Evolutionary conservation across 345 rosid species (phyloP).

Genomic region (Rubroshorea leprosula): DNA sequence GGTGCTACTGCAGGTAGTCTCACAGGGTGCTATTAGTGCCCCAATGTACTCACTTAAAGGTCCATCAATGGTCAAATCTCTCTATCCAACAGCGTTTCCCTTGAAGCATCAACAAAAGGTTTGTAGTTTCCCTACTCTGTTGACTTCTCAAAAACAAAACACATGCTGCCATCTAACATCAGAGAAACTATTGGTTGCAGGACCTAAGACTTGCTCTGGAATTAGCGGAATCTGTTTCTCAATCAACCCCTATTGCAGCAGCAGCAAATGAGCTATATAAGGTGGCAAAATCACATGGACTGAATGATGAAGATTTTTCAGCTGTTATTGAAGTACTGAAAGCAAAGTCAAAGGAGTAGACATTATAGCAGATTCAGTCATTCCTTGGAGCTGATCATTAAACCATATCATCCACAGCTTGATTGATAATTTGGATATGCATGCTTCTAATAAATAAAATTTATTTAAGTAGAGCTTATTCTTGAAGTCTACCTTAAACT

Average conservation of each 20-base stretch:
- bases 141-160: not conserved
- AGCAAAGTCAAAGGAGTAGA: conserved; percentile 31
- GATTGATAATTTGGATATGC: not conserved
- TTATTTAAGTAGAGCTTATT: not conserved
- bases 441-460: not conserved
- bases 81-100: conserved; percentile 82
- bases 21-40: conserved; percentile 86
- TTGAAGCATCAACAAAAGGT: conserved; percentile 98
- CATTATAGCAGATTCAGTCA: not conserved
- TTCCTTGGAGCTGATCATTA: conserved; percentile 1
- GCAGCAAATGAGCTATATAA: conserved; percentile 85
- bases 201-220: conserved; percentile 85
- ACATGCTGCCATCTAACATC: not conserved
- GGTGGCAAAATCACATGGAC: conserved; percentile 77
- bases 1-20: conserved; percentile 52
- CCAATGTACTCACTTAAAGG: conserved; percentile 92
- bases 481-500: too few relatives aligned
- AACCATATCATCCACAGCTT: too few relatives aligned
- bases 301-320: conserved; percentile 81
- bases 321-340: conserved; percentile 86
- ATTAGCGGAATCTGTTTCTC: conserved; percentile 87
- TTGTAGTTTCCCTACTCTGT: conserved; percentile 13
- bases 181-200: conserved; percentile 31
- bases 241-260: conserved; percentile 82
- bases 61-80: conserved; percentile 73